Conservation (phyloP, 2,329 filamentous ascomycete species). For the Aureobasidium sp. region DNA sequence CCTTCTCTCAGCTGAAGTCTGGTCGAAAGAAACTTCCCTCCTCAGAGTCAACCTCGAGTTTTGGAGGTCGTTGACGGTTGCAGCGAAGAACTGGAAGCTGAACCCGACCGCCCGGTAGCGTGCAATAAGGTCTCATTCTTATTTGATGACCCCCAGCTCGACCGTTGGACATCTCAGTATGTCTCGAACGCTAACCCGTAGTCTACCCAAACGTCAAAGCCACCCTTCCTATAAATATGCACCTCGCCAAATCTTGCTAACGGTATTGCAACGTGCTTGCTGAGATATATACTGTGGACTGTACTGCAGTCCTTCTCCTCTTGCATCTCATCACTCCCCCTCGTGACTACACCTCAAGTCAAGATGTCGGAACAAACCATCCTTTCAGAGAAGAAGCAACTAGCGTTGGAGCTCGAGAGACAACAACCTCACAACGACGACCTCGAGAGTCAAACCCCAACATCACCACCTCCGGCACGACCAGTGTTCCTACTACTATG, state of each 20-base stretch:
- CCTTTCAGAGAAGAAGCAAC: constrained; percentile 2
- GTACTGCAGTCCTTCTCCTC: not conserved
- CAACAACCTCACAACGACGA: not conserved
- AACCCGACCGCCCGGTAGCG: constrained; percentile 4
- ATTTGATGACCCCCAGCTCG: constrained; percentile 1
- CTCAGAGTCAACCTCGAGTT: not conserved
- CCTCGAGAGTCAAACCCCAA: not conserved
- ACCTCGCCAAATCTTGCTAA: not conserved
- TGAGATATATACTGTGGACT: not conserved
- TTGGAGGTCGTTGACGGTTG: not conserved
- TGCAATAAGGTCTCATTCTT: constrained; percentile 2
- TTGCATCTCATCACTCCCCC: not conserved
- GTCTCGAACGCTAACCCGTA: constrained; percentile 8
- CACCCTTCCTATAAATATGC: constrained; percentile 5
- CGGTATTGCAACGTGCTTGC: not conserved
- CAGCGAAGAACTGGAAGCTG: constrained; percentile 9
- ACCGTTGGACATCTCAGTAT: not conserved
- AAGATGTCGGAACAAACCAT: constrained; percentile 5
- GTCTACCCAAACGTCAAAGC: not conserved
- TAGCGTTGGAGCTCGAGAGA: not conserved
- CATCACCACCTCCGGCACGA: not conserved
- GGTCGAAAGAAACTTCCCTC: constrained; percentile 2
- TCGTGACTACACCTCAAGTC: not conserved
- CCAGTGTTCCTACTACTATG: constrained; percentile 2
- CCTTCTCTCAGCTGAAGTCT: not conserved